Evolutionary conservation across 148 eudicot species (phyloP), one percentile per base, ranked within the genome.

Genomic region (Silene latifolia): DNA sequence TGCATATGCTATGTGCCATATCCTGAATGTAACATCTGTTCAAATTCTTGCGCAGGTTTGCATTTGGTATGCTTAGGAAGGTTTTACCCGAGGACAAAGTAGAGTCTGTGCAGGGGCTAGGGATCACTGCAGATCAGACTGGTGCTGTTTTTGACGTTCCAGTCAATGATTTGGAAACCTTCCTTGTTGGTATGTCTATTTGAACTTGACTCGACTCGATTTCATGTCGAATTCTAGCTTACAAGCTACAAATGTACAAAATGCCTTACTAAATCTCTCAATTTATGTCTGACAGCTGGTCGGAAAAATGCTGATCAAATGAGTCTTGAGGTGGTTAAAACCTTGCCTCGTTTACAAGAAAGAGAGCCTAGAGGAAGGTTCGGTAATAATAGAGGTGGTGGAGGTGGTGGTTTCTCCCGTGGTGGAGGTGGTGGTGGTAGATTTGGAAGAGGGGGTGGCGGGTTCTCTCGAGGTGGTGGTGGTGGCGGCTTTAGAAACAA

Each of bases 281-380:
- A 1, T 65, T 67, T 11, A 27, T 19, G 1, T 67, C 10, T 67
- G 12, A 44, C 27, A 67, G 71, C 71, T 5, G 46, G 54, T 25
- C 56, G 19, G 71, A 67, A 67, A 42, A 67, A 83, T 84, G 93
- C 93, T 13, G 85, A 86, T 39, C 85, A 85, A 73, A 89, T 89
- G 77, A 94, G 86, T 72, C 69, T 94, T 69, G 88, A 85, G 78
- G 96, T 90, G 54, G 88, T 94, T 67, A 84, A 83, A 79, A 63
- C 73, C 68, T 72, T 94, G 80, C 98, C 97, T 35, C 78, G 42
- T 17, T 76, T 94, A 81, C 92, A 91, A 81, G 91, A 87, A 74
- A 88, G 80, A 75, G 98, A 90, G 0, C 59, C 75, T 29, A 82
- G 83, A 46, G 80, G 92, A 24, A 83, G 93, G 71, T 90, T 83